Base-by-base conservation (phyloP, 805 yeast species). In the Candida silvatica region DNA sequence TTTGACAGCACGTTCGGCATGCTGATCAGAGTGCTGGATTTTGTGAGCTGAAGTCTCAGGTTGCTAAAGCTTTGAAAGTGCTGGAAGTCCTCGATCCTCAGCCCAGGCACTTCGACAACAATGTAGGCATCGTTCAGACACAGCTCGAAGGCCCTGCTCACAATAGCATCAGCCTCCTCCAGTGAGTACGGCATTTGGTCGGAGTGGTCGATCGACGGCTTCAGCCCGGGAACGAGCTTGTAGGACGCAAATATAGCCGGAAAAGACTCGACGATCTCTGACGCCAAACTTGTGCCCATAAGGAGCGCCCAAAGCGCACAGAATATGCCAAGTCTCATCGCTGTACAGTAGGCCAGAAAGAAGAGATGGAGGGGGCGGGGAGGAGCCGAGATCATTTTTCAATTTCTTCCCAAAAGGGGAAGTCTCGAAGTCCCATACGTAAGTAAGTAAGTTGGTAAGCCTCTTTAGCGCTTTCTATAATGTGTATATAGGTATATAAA, bases 21-120 rank as follows among this genome's bases (percentile, higher is more conserved):
- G 2, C 75, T 70, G 4, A 77, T 61, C 6, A 77, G 59, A 0
- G 84, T 73, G 4, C 87, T 78, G n/a, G 83, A 62, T 50, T 66
- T 59, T 17, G 64, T 54, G 41, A 77, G 48, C 47, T 73, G 70
- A 28, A 68, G 63, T 38, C 78, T 62, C 4, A 80, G 42, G 39
- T 67, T 62, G 2, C 61, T 64, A 62, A 78, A 76, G 23, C 50
- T 45, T 12, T 54, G 46, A 40, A 63, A 64, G 24, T 61, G 37
- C 18, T 55, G 52, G 22, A 74, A 66, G 48, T 77, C 81, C 17
- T 62, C 55, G 27, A 65, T 52, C 5, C 52, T 49, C 36, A 77
- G 47, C 2, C 78, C 77, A 4, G 80, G 80, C 36, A 70, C 69
- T 40, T 67, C 61, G 2, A 77, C 64, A 20, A 79, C 52, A 3